Evolutionary conservation across 352 stramenopile genomes (phyloP).

Genomic region (Elongisporangium senticosum): DNA sequence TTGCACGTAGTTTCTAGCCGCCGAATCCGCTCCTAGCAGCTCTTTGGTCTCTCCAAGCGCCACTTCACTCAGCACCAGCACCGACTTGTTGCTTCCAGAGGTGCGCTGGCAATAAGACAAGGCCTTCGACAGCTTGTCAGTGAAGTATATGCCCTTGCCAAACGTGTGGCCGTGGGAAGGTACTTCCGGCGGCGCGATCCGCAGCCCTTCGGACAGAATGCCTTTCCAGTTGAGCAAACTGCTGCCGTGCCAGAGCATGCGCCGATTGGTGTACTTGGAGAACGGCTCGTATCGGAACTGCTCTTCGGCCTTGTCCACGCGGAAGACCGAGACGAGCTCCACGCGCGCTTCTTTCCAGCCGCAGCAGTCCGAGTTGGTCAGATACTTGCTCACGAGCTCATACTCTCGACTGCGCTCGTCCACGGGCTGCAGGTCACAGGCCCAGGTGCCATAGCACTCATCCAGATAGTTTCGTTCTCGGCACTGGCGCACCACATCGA

Average conservation of each 20-base stretch:
- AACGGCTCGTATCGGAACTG: slow-evolving; percentile 48
- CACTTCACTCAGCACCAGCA: slow-evolving; percentile 63
- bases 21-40: slow-evolving; percentile 43
- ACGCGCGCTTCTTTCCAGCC: slow-evolving; percentile 44
- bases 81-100: slow-evolving; percentile 29
- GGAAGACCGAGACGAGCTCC: slow-evolving; percentile 55
- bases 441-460: slow-evolving; percentile 47
- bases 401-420: slow-evolving; percentile 37
- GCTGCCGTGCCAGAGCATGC: slow-evolving; percentile 86
- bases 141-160: slow-evolving; percentile 85
- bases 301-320: slow-evolving; percentile 46
- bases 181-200: slow-evolving; percentile 75
- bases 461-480: slow-evolving; percentile 53
- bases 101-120: slow-evolving; percentile 60
- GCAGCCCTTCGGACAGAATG: slow-evolving; percentile 75
- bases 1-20: slow-evolving; percentile 44
- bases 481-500: slow-evolving; percentile 32
- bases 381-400: slow-evolving; percentile 56
- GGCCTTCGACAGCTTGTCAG: slow-evolving; percentile 77
- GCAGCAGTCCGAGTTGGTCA: slow-evolving; percentile 69
- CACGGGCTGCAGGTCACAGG: slow-evolving; percentile 44
- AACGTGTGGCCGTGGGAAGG: slow-evolving; percentile 72
- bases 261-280: slow-evolving; percentile 39
- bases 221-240: slow-evolving; percentile 77
- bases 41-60: slow-evolving; percentile 66